A percentile compares a stretch with the other conserved stretches of the same genome.
These are phyloP conservation scores for Grosmannia huntii DNA, from an alignment of 2,329 filamentous ascomycete genomes.

Conservation along the genomic window DNA sequence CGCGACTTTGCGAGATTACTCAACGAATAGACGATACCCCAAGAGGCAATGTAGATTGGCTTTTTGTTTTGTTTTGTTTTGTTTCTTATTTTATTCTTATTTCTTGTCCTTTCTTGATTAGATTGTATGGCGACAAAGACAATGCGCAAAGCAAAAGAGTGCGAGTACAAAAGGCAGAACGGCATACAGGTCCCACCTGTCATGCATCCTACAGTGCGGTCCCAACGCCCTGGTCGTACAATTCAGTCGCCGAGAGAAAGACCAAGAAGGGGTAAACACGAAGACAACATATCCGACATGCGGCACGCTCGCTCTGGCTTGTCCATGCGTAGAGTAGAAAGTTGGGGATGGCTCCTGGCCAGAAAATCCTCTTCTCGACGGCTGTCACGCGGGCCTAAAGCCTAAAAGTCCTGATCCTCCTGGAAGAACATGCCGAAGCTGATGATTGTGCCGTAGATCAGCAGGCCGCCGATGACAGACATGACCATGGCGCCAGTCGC, in stretches of 20 bases:
- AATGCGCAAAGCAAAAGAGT: background rate
- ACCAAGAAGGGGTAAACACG: background rate
- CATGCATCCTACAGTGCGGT: slow-evolving; percentile 1
- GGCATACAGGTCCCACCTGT: background rate
- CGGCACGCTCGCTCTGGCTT: background rate
- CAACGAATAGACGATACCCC: background rate
- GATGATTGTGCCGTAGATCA: slow-evolving; percentile 98
- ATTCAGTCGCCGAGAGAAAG: background rate
- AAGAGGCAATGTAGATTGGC: background rate
- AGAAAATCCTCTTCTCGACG: too few relatives aligned
- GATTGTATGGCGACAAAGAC: background rate
- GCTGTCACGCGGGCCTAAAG: too few relatives aligned
- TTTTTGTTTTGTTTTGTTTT: too few relatives aligned
- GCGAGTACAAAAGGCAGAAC: background rate
- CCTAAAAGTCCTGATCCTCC: slow-evolving; percentile 94
- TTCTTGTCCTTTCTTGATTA: too few relatives aligned
- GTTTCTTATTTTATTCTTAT: too few relatives aligned
- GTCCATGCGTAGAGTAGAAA: too few relatives aligned
- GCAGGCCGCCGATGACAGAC: slow-evolving; percentile 79
- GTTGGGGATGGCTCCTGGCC: too few relatives aligned
- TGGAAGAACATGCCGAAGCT: slow-evolving; percentile 98
- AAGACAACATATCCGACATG: background rate
- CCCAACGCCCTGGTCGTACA: slow-evolving; percentile 10
- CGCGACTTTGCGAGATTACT: background rate
- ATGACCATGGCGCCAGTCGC: slow-evolving; percentile 78